A percentile compares a stretch with the other conserved stretches of the same genome.
Evolutionary conservation across 2,329 filamentous ascomycete genomes (phyloP).

Genomic region (Phialemonium atrogriseum): DNA sequence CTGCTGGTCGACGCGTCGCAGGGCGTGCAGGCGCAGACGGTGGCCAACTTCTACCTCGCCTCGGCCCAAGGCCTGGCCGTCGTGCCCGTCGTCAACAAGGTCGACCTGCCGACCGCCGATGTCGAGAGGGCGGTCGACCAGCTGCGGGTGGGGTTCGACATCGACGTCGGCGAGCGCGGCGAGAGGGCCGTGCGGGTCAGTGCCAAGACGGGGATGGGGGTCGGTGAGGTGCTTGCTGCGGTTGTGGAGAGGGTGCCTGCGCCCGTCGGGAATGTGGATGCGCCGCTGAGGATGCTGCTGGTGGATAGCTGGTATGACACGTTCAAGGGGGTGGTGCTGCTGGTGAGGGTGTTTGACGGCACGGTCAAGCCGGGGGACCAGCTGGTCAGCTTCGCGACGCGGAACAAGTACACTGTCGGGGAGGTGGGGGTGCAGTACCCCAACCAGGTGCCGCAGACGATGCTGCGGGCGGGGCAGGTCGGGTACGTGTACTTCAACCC

Average conservation of each 20-base stretch:
- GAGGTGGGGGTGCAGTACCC: constrained; percentile 98
- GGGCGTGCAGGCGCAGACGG: constrained; percentile 94
- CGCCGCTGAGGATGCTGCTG: constrained; percentile 74
- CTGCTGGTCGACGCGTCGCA: constrained; percentile 93
- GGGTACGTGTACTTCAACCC: constrained; percentile 97
- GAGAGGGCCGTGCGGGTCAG: constrained; percentile 60
- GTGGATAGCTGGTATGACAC: constrained; percentile 98
- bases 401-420: constrained; percentile 83
- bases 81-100: constrained; percentile 93
- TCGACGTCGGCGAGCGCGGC: constrained; percentile 61
- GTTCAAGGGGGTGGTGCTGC: constrained; percentile 85
- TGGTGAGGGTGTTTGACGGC: constrained; percentile 89
- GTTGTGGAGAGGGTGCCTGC: constrained; percentile 80
- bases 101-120: constrained; percentile 86
- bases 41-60: constrained; percentile 96
- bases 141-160: constrained; percentile 77
- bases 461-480: constrained; percentile 83
- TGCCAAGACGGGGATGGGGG: constrained; percentile 88
- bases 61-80: constrained; percentile 84
- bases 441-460: constrained; percentile 69
- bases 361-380: constrained; percentile 74
- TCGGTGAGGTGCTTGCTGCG: constrained; percentile 71
- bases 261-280: constrained; percentile 63
- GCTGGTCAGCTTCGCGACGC: constrained; percentile 81
- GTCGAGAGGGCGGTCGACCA: constrained; percentile 79